Evolutionary conservation across 495 filamentous ascomycete species (phyloP).

Genomic region (Saxophila tyrrhenica): DNA sequence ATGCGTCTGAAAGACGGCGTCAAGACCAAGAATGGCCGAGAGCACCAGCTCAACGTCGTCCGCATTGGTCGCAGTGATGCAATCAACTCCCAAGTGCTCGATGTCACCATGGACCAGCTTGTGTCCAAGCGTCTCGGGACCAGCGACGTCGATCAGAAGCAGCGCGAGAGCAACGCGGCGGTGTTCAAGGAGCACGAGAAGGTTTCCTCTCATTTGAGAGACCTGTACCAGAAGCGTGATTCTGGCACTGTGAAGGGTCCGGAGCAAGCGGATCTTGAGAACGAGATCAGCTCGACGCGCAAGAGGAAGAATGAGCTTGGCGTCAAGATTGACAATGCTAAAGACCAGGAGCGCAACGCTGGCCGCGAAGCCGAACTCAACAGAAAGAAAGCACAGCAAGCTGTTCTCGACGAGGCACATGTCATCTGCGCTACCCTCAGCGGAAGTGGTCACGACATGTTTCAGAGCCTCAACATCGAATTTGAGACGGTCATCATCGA

Average conservation of each 20-base stretch:
- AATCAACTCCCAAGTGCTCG: conserved; percentile 77
- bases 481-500: conserved; percentile 98
- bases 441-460: conserved; percentile 95
- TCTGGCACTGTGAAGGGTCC: conserved; percentile 54
- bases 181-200: conserved; percentile 72
- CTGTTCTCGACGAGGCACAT: conserved; percentile 79
- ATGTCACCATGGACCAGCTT: conserved; percentile 89
- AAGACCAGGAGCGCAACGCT: conserved; percentile 67
- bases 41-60: conserved; percentile 67
- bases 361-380: conserved; percentile 75
- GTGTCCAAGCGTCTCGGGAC: conserved; percentile 62
- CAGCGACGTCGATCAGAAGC: conserved; percentile 31
- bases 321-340: conserved; percentile 67
- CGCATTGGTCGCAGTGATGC: conserved; percentile 88
- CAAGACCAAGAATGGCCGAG: conserved; percentile 60
- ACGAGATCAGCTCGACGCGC: conserved; percentile 62
- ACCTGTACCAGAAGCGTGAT: conserved; percentile 51
- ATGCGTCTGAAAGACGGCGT: conserved; percentile 84
- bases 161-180: conserved; percentile 53
- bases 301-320: conserved; percentile 69
- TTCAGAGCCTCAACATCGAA: conserved; percentile 84
- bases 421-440: conserved; percentile 92
- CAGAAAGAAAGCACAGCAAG: conserved; percentile 73
- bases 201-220: conserved; percentile 57
- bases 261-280: conserved; percentile 52